Evolutionary conservation across 352 stramenopile genomes (phyloP).

Genomic region (Pythium brassicae): DNA sequence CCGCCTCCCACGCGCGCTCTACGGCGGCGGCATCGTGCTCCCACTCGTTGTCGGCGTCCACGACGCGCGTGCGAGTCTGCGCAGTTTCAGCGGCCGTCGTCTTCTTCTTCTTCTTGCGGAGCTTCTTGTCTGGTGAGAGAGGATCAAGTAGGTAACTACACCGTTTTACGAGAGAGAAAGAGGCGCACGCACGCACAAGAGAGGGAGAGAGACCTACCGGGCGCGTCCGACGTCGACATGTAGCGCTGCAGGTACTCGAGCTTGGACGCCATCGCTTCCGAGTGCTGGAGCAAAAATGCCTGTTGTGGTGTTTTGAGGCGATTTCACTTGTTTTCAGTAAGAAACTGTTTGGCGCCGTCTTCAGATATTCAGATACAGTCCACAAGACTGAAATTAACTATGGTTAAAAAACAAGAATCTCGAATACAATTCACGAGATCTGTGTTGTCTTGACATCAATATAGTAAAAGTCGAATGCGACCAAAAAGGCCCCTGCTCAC

Average conservation of each 20-base stretch:
- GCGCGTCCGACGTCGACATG: conserved; percentile 27
- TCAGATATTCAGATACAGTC: no score
- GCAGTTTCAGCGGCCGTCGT: conserved; percentile 8
- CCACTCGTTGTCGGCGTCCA: conserved; percentile 64
- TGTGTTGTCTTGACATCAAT: background rate
- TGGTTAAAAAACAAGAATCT: no score
- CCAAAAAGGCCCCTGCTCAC: background rate
- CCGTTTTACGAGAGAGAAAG: no score
- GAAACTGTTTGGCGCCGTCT: no score
- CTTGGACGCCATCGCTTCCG: conserved; percentile 51
- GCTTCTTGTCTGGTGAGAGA: conserved; percentile 40
- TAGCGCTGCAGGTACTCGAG: conserved; percentile 80
- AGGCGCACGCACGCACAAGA: background rate
- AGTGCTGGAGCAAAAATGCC: background rate
- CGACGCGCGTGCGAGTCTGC: conserved; percentile 30
- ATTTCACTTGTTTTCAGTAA: background rate
- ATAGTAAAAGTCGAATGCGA: background rate
- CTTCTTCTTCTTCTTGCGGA: conserved; percentile 52
- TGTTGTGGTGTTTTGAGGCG: no score
- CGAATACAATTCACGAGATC: background rate
- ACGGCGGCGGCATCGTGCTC: conserved; percentile 40
- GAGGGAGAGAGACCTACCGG: conserved; percentile 18
- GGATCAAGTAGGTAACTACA: background rate
- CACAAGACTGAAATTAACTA: no score
- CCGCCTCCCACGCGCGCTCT: conserved; percentile 61